Percentiles rank a stretch among this genome's conserved stretches.
Conservation (phyloP, 1,284 basidiomycete species). For the Sporisorium iseilematis-ciliati region DNA sequence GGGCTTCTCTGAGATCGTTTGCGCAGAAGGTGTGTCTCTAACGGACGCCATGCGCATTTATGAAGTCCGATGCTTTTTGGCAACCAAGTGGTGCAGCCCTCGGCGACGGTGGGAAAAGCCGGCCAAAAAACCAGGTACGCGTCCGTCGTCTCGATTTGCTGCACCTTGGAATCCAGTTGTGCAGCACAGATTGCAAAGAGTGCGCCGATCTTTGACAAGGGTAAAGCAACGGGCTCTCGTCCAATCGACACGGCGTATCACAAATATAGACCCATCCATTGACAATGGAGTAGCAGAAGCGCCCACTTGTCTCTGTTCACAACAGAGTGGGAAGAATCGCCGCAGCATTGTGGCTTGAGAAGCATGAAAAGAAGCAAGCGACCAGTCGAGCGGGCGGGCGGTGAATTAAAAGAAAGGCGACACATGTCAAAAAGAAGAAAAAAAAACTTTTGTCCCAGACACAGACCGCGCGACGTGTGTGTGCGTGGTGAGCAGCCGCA, state of each 20-base stretch:
- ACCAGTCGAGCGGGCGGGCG: slow-evolving; percentile 1
- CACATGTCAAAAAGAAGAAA: slow-evolving; percentile 4
- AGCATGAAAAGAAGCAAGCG: slow-evolving; percentile 5
- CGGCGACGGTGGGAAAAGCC: slow-evolving; percentile 37
- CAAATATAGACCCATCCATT: no score
- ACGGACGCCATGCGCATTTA: background rate
- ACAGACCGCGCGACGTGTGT: background rate
- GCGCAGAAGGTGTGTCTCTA: background rate
- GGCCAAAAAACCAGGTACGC: background rate
- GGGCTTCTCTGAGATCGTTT: background rate
- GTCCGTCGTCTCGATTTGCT: no score
- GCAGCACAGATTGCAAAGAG: no score
- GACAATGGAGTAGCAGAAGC: no score
- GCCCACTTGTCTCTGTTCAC: no score
- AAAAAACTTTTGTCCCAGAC: background rate
- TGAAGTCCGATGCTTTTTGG: slow-evolving; percentile 7
- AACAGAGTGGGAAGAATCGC: background rate
- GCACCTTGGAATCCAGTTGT: no score
- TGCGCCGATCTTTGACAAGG: no score
- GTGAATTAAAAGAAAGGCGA: background rate
- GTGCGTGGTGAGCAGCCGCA: background rate
- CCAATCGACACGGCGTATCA: no score
- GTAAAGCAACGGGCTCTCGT: no score
- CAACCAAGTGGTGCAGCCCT: slow-evolving; percentile 8
- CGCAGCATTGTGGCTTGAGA: no score